A percentile compares a stretch with the other conserved stretches of the same genome.
Conservation (phyloP, 441 rosid genomes). For the Melastoma candidum region DNA sequence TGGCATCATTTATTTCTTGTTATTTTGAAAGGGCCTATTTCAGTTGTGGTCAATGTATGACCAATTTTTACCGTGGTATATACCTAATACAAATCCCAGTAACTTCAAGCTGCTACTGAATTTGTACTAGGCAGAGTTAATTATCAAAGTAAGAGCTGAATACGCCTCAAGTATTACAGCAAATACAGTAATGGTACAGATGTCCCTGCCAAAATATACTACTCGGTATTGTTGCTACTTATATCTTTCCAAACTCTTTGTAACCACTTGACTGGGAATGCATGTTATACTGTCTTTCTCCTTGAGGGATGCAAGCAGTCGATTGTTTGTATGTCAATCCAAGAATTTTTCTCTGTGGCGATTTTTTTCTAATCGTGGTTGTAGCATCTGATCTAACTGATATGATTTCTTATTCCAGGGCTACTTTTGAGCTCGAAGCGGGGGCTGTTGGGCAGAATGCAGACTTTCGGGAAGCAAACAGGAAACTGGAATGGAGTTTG, state of each 20-base stretch:
- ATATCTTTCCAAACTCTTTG: too few species aligned
- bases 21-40: too few species aligned
- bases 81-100: not conserved
- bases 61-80: too few species aligned
- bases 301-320: too few species aligned
- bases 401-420: slow-evolving; percentile 32
- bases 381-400: too few species aligned
- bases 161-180: slow-evolving; percentile 73
- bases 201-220: slow-evolving; percentile 94
- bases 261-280: too few species aligned
- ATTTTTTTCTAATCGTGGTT: too few species aligned
- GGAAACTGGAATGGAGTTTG: slow-evolving; percentile 83
- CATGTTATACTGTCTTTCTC: too few species aligned
- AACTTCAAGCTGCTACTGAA: slow-evolving; percentile 5
- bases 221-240: slow-evolving; percentile 40
- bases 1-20: too few species aligned
- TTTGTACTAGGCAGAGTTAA: slow-evolving; percentile 69
- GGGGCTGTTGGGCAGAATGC: slow-evolving; percentile 84
- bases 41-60: too few species aligned
- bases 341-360: too few species aligned
- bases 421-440: slow-evolving; percentile 77
- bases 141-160: slow-evolving; percentile 77
- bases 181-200: slow-evolving; percentile 71
- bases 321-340: too few species aligned
- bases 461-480: slow-evolving; percentile 84